Evolutionary conservation across 2,329 filamentous ascomycete genomes (phyloP).

Genomic region (Diplodia corticola): DNA sequence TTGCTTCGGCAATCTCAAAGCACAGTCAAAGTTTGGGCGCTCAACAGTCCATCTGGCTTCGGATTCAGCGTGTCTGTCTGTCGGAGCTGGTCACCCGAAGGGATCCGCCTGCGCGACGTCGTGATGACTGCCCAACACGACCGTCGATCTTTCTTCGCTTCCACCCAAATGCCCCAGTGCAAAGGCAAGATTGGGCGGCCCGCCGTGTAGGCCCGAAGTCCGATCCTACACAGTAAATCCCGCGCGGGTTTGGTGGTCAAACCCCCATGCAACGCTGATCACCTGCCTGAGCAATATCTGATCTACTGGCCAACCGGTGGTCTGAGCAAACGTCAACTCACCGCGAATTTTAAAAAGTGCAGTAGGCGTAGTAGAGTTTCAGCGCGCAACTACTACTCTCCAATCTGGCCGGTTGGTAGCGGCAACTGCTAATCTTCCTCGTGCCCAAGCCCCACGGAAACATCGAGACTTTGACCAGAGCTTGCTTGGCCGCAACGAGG

Average conservation of each 20-base stretch:
- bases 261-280: neutral
- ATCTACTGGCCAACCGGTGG: neutral
- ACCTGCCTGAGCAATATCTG: neutral
- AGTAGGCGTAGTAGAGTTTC: neutral
- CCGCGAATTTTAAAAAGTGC: neutral
- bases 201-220: neutral
- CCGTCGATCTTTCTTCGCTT: neutral
- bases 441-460: neutral
- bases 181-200: neutral
- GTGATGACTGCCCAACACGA: neutral
- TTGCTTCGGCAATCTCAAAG: slow-evolving; percentile 1
- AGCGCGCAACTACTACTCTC: neutral
- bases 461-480: neutral
- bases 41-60: neutral
- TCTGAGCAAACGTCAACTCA: neutral
- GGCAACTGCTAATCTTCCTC: neutral
- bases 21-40: neutral
- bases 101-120: neutral
- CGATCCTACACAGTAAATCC: neutral
- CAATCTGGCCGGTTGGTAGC: neutral
- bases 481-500: neutral
- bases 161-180: neutral
- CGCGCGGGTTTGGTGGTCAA: neutral
- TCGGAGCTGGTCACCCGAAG: neutral
- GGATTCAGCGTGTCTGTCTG: neutral